Percentiles rank a stretch among this genome's conserved stretches.
Conservation (phyloP, 164 flowering plant species). For the Kalanchoe fedtschenkoi region DNA sequence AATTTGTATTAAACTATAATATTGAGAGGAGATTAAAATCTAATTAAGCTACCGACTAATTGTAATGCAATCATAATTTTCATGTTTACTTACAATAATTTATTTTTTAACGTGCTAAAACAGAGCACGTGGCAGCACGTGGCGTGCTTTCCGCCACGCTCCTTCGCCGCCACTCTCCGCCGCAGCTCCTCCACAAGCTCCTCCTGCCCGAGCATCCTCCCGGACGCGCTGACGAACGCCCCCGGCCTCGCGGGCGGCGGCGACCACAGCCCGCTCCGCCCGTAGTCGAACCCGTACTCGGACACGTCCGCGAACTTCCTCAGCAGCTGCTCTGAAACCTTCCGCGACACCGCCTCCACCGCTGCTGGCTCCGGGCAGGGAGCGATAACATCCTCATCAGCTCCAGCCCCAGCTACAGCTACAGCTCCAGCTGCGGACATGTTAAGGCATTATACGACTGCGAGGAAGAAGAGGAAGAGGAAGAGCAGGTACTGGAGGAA, state of each 20-base stretch:
- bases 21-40: too few relatives aligned
- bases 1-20: too few relatives aligned
- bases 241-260: conserved; percentile 51
- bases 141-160: conserved; percentile 1
- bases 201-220: conserved; percentile 16
- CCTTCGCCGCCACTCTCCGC: conserved; percentile 6
- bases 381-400: too few relatives aligned
- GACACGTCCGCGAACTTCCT: conserved; percentile 51
- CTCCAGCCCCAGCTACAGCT: too few relatives aligned
- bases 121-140: conserved; percentile 11
- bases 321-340: conserved; percentile 49
- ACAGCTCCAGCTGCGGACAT: too few relatives aligned
- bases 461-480: too few relatives aligned
- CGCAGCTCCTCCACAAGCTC: conserved; percentile 6
- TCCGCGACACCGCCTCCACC: conserved; percentile 42
- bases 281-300: conserved; percentile 56
- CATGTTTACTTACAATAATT: too few relatives aligned
- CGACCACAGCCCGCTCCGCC: conserved; percentile 71
- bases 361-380: conserved; percentile 7
- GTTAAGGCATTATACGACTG: too few relatives aligned
- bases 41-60: too few relatives aligned
- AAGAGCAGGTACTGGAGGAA: too few relatives aligned
- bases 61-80: too few relatives aligned
- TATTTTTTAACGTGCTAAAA: too few relatives aligned
- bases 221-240: conserved; percentile 43